Percentiles rank a stretch among this genome's conserved stretches.
phyloP scores from a whole-genome alignment of 768 basidiomycete species.

The Sporobolomyces phaffii region DNA sequence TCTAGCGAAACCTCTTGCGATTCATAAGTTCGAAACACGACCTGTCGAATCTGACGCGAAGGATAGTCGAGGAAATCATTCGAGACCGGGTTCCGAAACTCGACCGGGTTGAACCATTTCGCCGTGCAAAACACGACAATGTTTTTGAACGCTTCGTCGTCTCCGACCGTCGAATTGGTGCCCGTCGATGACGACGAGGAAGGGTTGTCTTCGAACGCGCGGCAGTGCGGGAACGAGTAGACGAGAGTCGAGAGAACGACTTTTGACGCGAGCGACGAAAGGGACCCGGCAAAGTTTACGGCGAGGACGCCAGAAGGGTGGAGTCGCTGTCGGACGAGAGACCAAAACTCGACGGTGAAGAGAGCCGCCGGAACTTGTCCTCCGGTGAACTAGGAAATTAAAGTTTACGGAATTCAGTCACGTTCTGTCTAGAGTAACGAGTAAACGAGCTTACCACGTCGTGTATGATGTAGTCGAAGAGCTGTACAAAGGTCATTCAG shows the following conservation, averaged over 20 bases:
- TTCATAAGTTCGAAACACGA: background rate
- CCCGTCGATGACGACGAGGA: slow-evolving; percentile 51
- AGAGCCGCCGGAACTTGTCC: slow-evolving; percentile 81
- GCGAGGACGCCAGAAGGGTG: slow-evolving; percentile 68
- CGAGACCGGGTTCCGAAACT: slow-evolving; percentile 11
- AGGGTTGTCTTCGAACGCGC: slow-evolving; percentile 71
- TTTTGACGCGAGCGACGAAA: slow-evolving; percentile 58
- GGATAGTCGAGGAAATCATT: slow-evolving; percentile 23
- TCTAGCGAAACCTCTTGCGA: slow-evolving; percentile 16
- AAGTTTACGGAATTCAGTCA: background rate
- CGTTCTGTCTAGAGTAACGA: background rate
- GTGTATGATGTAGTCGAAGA: slow-evolving; percentile 58
- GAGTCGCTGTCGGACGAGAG: slow-evolving; percentile 60
- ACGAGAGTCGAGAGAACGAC: slow-evolving; percentile 67
- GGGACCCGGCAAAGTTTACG: slow-evolving; percentile 76
- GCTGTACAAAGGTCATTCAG: background rate
- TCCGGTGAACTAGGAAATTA: slow-evolving; percentile 60
- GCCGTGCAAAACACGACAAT: slow-evolving; percentile 34
- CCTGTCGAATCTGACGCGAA: background rate
- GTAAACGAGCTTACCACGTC: slow-evolving; percentile 54
- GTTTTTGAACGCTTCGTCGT: slow-evolving; percentile 10
- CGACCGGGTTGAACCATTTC: background rate
- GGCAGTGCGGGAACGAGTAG: slow-evolving; percentile 67
- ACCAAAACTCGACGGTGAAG: slow-evolving; percentile 80
- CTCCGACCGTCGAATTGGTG: slow-evolving; percentile 59